A percentile compares a stretch with the other conserved stretches of the same genome.
Evolutionary conservation across 2,329 filamentous ascomycete genomes (phyloP).

Genomic region (Ophiostoma sp.): DNA sequence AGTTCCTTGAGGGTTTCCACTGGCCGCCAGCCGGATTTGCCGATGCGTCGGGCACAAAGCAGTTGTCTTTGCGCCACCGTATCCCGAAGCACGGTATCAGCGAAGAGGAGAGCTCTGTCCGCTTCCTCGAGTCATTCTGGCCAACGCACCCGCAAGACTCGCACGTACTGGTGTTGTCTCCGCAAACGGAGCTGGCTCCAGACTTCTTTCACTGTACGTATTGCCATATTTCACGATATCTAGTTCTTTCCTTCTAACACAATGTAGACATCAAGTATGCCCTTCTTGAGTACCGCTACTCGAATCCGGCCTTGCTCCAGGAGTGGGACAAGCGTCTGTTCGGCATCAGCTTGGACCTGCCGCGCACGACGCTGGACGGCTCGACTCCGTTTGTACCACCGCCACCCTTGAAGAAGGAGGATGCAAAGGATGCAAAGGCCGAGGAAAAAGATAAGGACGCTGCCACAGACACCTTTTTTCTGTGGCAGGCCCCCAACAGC

Average conservation of each 20-base stretch:
- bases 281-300: conserved; percentile 76
- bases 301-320: conserved; percentile 47
- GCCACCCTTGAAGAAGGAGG: conserved; percentile 26
- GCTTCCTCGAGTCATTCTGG: conserved; percentile 86
- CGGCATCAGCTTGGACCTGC: conserved; percentile 78
- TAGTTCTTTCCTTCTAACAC: background rate
- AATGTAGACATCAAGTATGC: conserved; percentile 70
- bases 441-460: conserved; percentile 22
- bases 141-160: conserved; percentile 63
- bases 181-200: conserved; percentile 75
- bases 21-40: conserved; percentile 61
- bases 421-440: background rate
- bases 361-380: conserved; percentile 61
- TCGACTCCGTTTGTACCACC: conserved; percentile 55
- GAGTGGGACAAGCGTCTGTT: conserved; percentile 60
- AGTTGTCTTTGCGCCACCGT: conserved; percentile 72
- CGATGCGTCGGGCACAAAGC: conserved; percentile 47
- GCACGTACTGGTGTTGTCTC: conserved; percentile 82
- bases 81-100: conserved; percentile 61
- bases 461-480: conserved; percentile 57
- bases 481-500: conserved; percentile 83
- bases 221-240: background rate
- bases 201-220: conserved; percentile 74
- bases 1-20: conserved; percentile 62
- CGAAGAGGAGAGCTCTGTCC: conserved; percentile 69